Conservation (phyloP, 2,329 filamentous ascomycete species). For the Trichoderma cornu-damae region DNA sequence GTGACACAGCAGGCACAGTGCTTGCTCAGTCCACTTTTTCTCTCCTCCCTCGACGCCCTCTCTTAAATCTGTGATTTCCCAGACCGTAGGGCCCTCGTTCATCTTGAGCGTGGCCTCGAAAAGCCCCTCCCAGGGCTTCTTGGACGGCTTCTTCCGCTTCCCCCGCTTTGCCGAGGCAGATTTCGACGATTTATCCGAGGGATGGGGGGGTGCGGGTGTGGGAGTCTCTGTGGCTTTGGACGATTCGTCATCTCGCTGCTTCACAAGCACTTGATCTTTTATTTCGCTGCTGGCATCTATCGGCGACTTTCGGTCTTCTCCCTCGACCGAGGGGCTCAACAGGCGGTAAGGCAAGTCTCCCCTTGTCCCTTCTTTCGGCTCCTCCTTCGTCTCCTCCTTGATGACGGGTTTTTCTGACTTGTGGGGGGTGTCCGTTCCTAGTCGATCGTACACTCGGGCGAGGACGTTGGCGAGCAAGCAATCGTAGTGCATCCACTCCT, state of each 20-base stretch:
- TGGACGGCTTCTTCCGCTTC: conserved; percentile 35
- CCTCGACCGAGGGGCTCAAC: conserved; percentile 33
- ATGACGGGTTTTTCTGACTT: conserved; percentile 19
- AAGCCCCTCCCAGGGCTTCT: conserved; percentile 47
- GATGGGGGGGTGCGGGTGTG: conserved; percentile 29
- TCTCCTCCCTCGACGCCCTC: conserved; percentile 43
- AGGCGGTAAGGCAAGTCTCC: neutral
- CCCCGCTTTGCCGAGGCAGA: conserved; percentile 29
- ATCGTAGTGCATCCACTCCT: conserved; percentile 59
- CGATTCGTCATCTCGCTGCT: conserved; percentile 32
- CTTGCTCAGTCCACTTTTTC: conserved; percentile 49
- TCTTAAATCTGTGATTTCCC: conserved; percentile 50
- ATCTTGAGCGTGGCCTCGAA: conserved; percentile 49
- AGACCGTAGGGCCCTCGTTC: conserved; percentile 43
- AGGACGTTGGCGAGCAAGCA: conserved; percentile 56
- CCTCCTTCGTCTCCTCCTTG: conserved; percentile 23
- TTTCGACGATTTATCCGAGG: conserved; percentile 26
- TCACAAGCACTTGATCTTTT: conserved; percentile 36
- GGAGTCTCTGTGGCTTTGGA: conserved; percentile 31
- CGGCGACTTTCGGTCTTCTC: conserved; percentile 46
- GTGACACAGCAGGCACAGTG: conserved; percentile 46
- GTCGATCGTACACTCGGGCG: conserved; percentile 43
- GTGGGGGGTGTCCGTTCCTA: conserved; percentile 50
- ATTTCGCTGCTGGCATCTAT: conserved; percentile 48
- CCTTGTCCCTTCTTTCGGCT: conserved; percentile 3